phyloP scores from a whole-genome alignment of 345 rosid genomes.

The Bruguiera parviflora region DNA sequence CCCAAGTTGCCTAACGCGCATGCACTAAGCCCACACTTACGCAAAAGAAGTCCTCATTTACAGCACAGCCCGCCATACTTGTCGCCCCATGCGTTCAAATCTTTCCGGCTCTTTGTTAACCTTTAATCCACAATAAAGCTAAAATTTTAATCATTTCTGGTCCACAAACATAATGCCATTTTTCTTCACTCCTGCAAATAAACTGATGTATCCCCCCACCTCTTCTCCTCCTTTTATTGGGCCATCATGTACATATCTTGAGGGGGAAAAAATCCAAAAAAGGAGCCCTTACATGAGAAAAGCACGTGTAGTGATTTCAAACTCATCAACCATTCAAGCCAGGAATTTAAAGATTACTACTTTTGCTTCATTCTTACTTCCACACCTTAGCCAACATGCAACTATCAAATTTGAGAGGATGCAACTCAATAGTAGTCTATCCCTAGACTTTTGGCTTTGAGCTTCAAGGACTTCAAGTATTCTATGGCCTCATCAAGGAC shows the following conservation, averaged over 20 bases:
- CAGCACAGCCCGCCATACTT: constrained; percentile 40
- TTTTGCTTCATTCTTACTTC: constrained; percentile 11
- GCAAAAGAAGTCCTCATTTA: constrained; percentile 28
- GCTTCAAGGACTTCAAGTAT: constrained; percentile 24
- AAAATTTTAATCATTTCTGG: constrained; percentile 53
- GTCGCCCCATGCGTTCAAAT: constrained; percentile 37
- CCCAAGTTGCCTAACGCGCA: constrained; percentile 50
- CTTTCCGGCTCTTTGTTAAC: constrained; percentile 24
- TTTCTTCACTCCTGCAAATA: constrained; percentile 19
- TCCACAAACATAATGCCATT: constrained; percentile 45
- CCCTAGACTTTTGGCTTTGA: constrained; percentile 16
- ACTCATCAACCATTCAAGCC: constrained; percentile 40
- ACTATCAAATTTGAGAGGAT: not conserved
- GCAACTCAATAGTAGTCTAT: constrained; percentile 25
- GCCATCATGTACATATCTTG: constrained; percentile 45
- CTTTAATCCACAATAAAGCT: constrained; percentile 33
- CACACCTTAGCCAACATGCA: constrained; percentile 16
- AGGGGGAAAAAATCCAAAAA: constrained; percentile 17
- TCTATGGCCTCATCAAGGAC: constrained; percentile 22
- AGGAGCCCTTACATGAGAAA: constrained; percentile 29
- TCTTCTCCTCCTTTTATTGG: constrained; percentile 31
- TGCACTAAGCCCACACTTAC: constrained; percentile 32
- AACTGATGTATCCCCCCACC: constrained; percentile 16
- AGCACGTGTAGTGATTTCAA: constrained; percentile 31
- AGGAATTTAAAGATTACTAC: constrained; percentile 11